A percentile compares a stretch with the other conserved stretches of the same genome.
Evolutionary conservation across 495 filamentous ascomycete species (phyloP).

Genomic region (Podospora didyma): DNA sequence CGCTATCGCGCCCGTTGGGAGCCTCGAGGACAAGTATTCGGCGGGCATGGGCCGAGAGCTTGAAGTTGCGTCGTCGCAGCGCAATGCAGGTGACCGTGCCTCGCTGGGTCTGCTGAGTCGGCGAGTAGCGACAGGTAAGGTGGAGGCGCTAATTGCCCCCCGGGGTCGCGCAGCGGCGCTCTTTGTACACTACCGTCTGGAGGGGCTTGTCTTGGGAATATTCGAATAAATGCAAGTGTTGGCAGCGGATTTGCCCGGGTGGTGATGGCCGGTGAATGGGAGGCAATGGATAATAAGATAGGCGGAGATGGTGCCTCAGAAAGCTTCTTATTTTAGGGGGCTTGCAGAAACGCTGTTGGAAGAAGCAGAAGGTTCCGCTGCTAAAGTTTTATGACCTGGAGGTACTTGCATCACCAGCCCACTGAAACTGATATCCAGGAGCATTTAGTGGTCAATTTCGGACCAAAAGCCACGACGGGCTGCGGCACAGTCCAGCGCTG

Average conservation of each 20-base stretch:
- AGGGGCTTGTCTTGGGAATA: too few relatives aligned
- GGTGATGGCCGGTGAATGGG: too few relatives aligned
- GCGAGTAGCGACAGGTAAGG: neutral
- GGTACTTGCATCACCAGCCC: too few relatives aligned
- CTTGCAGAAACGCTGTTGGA: neutral
- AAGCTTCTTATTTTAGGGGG: neutral
- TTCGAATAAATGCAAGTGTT: too few relatives aligned
- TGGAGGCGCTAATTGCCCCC: neutral
- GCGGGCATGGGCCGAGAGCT: slow-evolving; percentile 5
- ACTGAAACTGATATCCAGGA: too few relatives aligned
- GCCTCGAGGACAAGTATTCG: neutral
- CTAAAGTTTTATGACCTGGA: neutral
- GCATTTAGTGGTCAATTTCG: too few relatives aligned
- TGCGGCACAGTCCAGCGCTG: too few relatives aligned
- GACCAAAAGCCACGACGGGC: too few relatives aligned
- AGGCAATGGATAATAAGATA: neutral
- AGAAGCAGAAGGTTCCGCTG: neutral
- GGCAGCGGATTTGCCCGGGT: too few relatives aligned
- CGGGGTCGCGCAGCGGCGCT: too few relatives aligned
- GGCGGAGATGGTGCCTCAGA: neutral
- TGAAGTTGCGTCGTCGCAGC: slow-evolving; percentile 5
- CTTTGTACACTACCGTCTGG: too few relatives aligned
- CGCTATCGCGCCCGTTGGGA: slow-evolving; percentile 3
- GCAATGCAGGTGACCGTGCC: neutral
- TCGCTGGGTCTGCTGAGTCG: neutral